Evolutionary conservation across 2,329 filamentous ascomycete species (phyloP).

Genomic region (Cercospora berteroae): DNA sequence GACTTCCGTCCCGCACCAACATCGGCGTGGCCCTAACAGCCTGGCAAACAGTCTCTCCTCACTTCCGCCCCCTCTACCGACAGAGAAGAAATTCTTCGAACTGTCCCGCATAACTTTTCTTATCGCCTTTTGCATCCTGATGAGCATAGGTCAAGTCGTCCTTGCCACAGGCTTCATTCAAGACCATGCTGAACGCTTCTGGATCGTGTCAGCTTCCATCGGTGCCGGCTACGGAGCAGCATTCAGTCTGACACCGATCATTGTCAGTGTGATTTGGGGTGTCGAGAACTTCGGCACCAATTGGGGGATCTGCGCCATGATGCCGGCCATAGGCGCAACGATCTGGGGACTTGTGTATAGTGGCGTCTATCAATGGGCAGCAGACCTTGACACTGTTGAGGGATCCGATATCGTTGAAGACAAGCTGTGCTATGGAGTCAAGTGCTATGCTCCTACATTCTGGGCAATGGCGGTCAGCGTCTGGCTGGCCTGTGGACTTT

Average conservation of each 20-base stretch:
- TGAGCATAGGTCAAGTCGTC: constrained; percentile 71
- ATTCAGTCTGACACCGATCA: constrained; percentile 78
- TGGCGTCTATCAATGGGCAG: constrained; percentile 69
- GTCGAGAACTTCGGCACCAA: constrained; percentile 98
- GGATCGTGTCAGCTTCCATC: constrained; percentile 77
- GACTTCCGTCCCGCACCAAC: constrained; percentile 51
- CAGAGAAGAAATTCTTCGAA: constrained; percentile 45
- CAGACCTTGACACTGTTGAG: constrained; percentile 43
- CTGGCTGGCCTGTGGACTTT: constrained; percentile 70
- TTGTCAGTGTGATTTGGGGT: constrained; percentile 93
- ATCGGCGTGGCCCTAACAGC: constrained; percentile 51
- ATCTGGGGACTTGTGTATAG: constrained; percentile 92
- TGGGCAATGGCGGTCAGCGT: constrained; percentile 84
- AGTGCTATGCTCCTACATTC: constrained; percentile 78
- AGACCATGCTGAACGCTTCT: constrained; percentile 74
- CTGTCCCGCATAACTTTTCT: constrained; percentile 80
- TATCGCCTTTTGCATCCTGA: constrained; percentile 68
- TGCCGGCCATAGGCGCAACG: constrained; percentile 81
- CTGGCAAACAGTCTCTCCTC: constrained; percentile 44
- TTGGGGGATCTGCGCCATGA: constrained; percentile 91
- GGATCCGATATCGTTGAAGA: constrained; percentile 40
- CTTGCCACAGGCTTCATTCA: constrained; percentile 75
- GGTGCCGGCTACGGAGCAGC: constrained; percentile 91
- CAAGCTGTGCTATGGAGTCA: constrained; percentile 73
- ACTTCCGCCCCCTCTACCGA: constrained; percentile 27